Base-by-base conservation (phyloP, 345 rosid genomes). In the Eucalyptus pauciflora region DNA sequence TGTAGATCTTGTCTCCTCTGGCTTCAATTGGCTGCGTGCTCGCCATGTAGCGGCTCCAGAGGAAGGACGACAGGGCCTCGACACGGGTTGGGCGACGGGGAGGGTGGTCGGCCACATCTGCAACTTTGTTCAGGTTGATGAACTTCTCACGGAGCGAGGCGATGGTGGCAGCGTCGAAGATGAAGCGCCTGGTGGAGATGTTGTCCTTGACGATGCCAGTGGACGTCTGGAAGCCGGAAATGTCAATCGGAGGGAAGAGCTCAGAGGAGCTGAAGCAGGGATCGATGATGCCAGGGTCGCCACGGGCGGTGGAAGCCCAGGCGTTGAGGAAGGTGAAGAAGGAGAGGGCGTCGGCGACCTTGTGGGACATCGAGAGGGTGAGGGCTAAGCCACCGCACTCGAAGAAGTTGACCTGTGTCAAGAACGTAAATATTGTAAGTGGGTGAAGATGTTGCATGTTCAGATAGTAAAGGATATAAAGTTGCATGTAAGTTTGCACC, bases 331-430 rank as follows among this genome's bases (percentile, higher is more conserved):
- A 95, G 7, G 79, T 90, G 49, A 91, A 80, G 37, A 86, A 41
- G 33, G 96, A 91, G 3, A 91, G 87, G 9, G 92, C 95, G 37
- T 95, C 97, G 7, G 91, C 91, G 18, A 92, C 81, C 88, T 86
- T 91, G 90, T 95, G 97, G 24, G 95, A 93, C 3, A 91, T 31
- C 50, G 89, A 81, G 5, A 92, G 43, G 15, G 90, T 50, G 10
- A 94, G 43, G 22, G 93, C 94, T 7, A 93, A 56, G n/a, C 95
- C 97, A 16, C 95, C 94, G 7, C 94, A 91, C 13, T 92, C 89
- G 20, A 93, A 90, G 89, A 89, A 62, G 90, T 31, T 94, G 87
- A 87, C 85, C 22, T 62, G 92, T 60, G 56, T 89, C 31, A 31
- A 27, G 13, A 90, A 29, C 6, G 83, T 88, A 88, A 87, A 43